phyloP scores from a whole-genome alignment of 257 asterid species.

The Ajuga chamaepitys region DNA sequence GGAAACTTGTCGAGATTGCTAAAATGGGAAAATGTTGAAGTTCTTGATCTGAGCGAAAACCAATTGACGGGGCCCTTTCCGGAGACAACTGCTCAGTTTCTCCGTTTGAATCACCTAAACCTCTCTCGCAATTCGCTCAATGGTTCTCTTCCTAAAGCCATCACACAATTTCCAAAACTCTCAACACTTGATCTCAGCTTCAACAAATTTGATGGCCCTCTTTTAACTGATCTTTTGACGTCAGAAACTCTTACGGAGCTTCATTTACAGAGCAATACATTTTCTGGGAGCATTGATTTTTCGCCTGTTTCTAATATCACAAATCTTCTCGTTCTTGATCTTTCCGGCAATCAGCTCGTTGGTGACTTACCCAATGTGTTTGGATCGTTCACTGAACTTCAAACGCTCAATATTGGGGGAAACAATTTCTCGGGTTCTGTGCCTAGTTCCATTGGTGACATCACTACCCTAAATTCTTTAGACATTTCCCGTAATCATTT shows the following conservation, averaged over 20 bases:
- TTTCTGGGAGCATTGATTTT: slow-evolving; percentile 56
- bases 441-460: slow-evolving; percentile 48
- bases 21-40: slow-evolving; percentile 83
- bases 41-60: slow-evolving; percentile 82
- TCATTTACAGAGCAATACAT: slow-evolving; percentile 56
- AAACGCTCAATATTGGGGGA: slow-evolving; percentile 51
- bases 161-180: slow-evolving; percentile 62
- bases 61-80: slow-evolving; percentile 63
- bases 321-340: slow-evolving; percentile 53
- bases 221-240: slow-evolving; percentile 47
- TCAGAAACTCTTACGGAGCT: slow-evolving; percentile 68
- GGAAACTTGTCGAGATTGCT: slow-evolving; percentile 62
- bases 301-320: slow-evolving; percentile 41
- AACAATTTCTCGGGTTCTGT: slow-evolving; percentile 75
- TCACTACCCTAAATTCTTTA: slow-evolving; percentile 38
- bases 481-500: slow-evolving; percentile 69
- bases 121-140: slow-evolving; percentile 57
- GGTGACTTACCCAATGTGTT: slow-evolving; percentile 63
- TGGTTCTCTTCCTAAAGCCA: slow-evolving; percentile 60
- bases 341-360: slow-evolving; percentile 51
- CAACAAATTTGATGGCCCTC: slow-evolving; percentile 66
- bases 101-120: slow-evolving; percentile 72
- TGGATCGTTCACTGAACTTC: slow-evolving; percentile 50
- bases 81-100: slow-evolving; percentile 68
- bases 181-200: slow-evolving; percentile 72